These are phyloP conservation scores for Bipolaris victoriae DNA, from an alignment of 2,329 filamentous ascomycete genomes.

Conservation along the genomic window DNA sequence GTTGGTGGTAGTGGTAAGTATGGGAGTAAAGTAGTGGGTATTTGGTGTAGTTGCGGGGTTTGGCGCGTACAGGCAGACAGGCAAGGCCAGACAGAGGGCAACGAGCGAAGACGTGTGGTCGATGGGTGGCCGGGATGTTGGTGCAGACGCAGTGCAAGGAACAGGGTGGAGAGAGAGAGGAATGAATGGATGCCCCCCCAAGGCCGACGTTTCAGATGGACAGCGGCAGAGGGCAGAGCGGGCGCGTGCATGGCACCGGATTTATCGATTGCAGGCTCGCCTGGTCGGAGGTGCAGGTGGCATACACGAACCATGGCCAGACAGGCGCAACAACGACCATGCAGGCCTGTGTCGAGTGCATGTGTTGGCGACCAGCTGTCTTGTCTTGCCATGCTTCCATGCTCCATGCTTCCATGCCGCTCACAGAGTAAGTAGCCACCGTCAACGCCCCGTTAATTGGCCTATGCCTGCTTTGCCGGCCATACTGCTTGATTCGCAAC, in stretches of 20 bases:
- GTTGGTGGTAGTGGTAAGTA: too few species aligned
- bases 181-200: not conserved
- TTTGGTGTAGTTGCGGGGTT: too few species aligned
- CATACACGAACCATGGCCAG: slow-evolving; percentile 2
- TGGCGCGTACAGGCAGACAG: too few species aligned
- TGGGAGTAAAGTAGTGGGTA: too few species aligned
- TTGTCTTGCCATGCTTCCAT: not conserved
- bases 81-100: too few species aligned
- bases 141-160: too few species aligned
- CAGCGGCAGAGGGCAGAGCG: not conserved
- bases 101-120: too few species aligned
- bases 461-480: slow-evolving; percentile 1
- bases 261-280: not conserved
- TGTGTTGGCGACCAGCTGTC: not conserved
- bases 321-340: slow-evolving; percentile 6
- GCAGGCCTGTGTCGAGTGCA: not conserved
- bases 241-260: not conserved
- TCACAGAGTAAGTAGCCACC: not conserved
- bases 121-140: too few species aligned
- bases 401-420: slow-evolving; percentile 9
- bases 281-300: not conserved
- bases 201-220: not conserved
- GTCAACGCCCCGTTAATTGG: slow-evolving; percentile 2
- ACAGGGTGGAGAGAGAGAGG: too few species aligned
- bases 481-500: slow-evolving; percentile 18